These are phyloP conservation scores for Sclerotiophoma versabilis DNA, from an alignment of 2,329 filamentous ascomycete species.

Conservation along the genomic window DNA sequence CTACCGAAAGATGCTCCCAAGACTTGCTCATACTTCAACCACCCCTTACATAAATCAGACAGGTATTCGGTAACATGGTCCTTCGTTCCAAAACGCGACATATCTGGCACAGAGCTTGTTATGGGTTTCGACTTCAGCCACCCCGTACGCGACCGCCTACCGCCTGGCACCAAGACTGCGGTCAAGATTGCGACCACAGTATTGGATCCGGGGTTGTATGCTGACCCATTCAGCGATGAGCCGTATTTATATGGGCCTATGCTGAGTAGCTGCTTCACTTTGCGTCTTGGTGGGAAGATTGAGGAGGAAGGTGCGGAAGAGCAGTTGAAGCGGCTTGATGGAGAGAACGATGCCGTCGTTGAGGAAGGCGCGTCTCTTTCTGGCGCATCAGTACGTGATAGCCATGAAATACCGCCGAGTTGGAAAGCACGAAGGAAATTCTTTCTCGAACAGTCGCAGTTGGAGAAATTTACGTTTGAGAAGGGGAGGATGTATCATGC, in stretches of 20 bases:
- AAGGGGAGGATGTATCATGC: conserved; percentile 53
- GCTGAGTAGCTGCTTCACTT: conserved; percentile 44
- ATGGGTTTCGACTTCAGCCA: conserved; percentile 50
- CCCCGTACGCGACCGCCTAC: conserved; percentile 45
- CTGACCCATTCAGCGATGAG: conserved; percentile 47
- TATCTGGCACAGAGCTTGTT: conserved; percentile 40
- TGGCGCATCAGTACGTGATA: conserved; percentile 42
- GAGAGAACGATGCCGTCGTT: conserved; percentile 39
- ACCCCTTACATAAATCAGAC: conserved; percentile 43
- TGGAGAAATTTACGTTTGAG: conserved; percentile 52
- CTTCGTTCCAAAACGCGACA: conserved; percentile 45
- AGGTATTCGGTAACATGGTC: conserved; percentile 48
- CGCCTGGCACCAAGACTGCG: conserved; percentile 46
- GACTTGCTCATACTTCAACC: conserved; percentile 41
- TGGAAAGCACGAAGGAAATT: conserved; percentile 55
- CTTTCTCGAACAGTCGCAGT: conserved; percentile 48
- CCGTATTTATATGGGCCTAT: conserved; percentile 49
- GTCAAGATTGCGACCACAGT: conserved; percentile 48
- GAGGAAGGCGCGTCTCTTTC: conserved; percentile 46
- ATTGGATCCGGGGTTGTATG: conserved; percentile 47
- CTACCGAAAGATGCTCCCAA: conserved; percentile 40
- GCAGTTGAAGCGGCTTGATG: conserved; percentile 32
- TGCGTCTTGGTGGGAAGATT: conserved; percentile 40
- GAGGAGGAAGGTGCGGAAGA: conserved; percentile 25
- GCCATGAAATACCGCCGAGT: conserved; percentile 46